Base-by-base conservation (phyloP, 2,329 filamentous ascomycete species). In the Epichloe festucae region DNA sequence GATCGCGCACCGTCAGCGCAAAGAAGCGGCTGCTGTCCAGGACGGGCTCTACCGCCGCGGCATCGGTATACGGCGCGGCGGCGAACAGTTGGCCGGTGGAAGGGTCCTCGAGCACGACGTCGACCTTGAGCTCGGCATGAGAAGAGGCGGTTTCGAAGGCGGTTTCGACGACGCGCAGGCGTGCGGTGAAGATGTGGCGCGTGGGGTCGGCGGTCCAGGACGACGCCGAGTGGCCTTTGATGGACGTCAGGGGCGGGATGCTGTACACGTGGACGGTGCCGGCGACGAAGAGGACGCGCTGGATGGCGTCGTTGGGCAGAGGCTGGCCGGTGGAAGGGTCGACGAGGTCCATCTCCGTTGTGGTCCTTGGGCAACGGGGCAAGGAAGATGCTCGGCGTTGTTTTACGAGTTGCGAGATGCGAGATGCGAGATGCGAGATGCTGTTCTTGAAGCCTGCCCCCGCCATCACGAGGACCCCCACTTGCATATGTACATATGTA, bases 1-100 rank as follows among this genome's bases (percentile, higher is more conserved):
- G 84, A 55, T 89, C 87, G 53, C 87, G 81, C 1, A 95, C 88
- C 14, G 85, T 76, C 38, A 95, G 65, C 5, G 89, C 89, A 63
- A 95, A 95, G 75, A 95, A 95, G 36, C 89, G 79, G 54, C 79
- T 83, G 62, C 82, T 87, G 65, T 95, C 89, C 21, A 86, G 72
- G 19, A 87, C 86, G 58, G 87, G 78, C 69, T 93, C 87, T 46
- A 95, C 86, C 6, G 77, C 78, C 17, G 73, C 73, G 2, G 74
- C 65, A 23, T 74, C 70, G 0, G 79, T 82, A 68, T 94, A 95
- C 0, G 89, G 89, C 1, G 85, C 85, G 1, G 87, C 89, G 45
- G 89, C 89, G 66, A 95, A 95, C 21, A 95, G 74, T 60, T 87
- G 78, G 31, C 85, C 87, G 0, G 73, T 81, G 23, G 74, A 73